Evolutionary conservation across 1,139 yeast genomes (phyloP), one percentile per base, ranked within the genome.

Genomic region (Zygotorulaspora mrakii): DNA sequence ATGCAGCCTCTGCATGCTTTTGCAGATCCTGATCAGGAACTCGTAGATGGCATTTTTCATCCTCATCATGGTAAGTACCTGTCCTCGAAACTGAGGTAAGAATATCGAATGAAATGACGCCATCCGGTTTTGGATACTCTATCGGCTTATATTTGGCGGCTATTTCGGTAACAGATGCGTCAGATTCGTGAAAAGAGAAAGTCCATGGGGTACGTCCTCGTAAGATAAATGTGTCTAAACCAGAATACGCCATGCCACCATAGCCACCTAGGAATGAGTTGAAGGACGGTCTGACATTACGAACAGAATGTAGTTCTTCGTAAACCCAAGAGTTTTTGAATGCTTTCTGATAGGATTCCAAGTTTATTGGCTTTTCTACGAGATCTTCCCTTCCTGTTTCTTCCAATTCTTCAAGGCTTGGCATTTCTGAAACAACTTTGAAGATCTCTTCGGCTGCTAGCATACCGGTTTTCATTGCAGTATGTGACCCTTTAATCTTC

Each of bases 401-500:
- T 37, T 68, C 73, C 13, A 66, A 59, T 16, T 67, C 67, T 40
- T 62, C 65, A 18, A 67, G 46, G 6, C 69, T 67, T 17, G 69
- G 75, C 47, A 73, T 51, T 18, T 66, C 68, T 31, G 73, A 64
- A 26, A 87, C 66, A 31, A 65, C 70, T n/a, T 75, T 73, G 54
- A 71, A 87, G 28, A 88, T 83, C 17, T 76, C 62, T 55, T 91
- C 97, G 1, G 97, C 98, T 2, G 97, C 98, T 21, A 91, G 67
- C 73, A 91, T 82, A 25, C 97, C 98, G 8, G 94, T 74, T 63
- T 89, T 91, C 77, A 91, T 84, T 2, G 98, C 97, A 0, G 96
- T 89, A 61, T 91, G 98, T 0, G 96, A 82, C n/a, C 98, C 98
- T 67, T 91, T 91, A 57, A 91, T 84, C 62, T 91, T 91, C 32